Evolutionary conservation across 2,329 filamentous ascomycete species (phyloP).

Genomic region (Paradendryphiella salina): DNA sequence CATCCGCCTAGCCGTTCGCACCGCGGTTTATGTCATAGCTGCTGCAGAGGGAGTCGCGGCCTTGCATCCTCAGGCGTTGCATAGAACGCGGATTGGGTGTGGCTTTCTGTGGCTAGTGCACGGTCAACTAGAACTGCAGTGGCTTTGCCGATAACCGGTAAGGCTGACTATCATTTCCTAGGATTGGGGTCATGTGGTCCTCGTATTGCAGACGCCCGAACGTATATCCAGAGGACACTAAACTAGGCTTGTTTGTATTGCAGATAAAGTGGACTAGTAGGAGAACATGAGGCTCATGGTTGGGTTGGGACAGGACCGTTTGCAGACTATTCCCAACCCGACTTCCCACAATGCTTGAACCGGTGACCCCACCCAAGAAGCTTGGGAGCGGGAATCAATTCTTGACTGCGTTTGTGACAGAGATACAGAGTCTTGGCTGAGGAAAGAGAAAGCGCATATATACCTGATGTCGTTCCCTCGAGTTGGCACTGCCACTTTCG

Average conservation of each 20-base stretch:
- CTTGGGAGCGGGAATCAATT: conserved; percentile 21
- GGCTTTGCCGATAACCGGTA: conserved; percentile 18
- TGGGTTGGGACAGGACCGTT: no score
- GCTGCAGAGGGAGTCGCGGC: conserved; percentile 16
- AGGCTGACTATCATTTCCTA: conserved; percentile 24
- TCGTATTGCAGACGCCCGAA: not conserved
- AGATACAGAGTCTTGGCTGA: conserved; percentile 15
- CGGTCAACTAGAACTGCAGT: conserved; percentile 23
- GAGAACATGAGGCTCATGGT: no score
- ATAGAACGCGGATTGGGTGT: conserved; percentile 28
- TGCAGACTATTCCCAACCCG: no score
- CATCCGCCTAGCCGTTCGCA: conserved; percentile 12
- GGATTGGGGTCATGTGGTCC: conserved; percentile 23
- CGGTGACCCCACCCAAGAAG: conserved; percentile 17
- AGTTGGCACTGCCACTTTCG: conserved; percentile 8
- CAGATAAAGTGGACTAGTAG: no score
- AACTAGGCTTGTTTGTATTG: no score
- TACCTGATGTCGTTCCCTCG: conserved; percentile 8
- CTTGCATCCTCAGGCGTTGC: conserved; percentile 6
- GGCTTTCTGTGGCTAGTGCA: conserved; percentile 34
- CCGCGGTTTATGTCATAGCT: conserved; percentile 25
- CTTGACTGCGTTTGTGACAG: conserved; percentile 8
- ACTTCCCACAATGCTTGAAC: not conserved
- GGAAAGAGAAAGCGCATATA: conserved; percentile 14
- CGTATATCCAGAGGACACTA: not conserved